phyloP scores from a whole-genome alignment of 75 land plant genomes.

The Selaginella tamariscina region DNA sequence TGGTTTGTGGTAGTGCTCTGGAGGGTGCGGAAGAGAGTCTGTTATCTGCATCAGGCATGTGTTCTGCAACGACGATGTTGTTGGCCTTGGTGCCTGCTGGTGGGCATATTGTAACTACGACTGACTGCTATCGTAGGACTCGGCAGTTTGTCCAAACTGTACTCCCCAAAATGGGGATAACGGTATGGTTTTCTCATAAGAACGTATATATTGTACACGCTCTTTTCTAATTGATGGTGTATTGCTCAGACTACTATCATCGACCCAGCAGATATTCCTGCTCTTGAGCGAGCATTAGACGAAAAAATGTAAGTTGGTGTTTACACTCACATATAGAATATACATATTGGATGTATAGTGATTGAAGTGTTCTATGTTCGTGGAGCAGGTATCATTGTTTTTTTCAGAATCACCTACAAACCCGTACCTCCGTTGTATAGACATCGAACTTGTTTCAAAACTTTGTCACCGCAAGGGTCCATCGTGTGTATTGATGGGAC shows the following conservation, averaged over 20 bases:
- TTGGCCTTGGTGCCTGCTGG: constrained; percentile 81
- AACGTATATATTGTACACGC: not conserved
- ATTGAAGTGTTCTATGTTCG: no score
- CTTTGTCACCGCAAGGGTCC: constrained; percentile 74
- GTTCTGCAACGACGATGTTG: constrained; percentile 71
- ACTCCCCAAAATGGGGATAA: constrained; percentile 88
- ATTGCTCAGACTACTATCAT: constrained; percentile 60
- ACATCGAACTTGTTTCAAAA: constrained; percentile 70
- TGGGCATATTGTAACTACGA: constrained; percentile 92
- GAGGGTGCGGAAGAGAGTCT: constrained; percentile 92
- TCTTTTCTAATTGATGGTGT: not conserved
- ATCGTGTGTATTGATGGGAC: constrained; percentile 93
- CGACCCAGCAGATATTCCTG: constrained; percentile 79
- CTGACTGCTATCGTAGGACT: constrained; percentile 94
- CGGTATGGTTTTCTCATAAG: constrained; percentile 29
- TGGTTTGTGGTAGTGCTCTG: constrained; percentile 55
- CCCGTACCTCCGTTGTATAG: constrained; percentile 90
- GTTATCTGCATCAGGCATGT: constrained; percentile 94
- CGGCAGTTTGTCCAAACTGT: constrained; percentile 79
- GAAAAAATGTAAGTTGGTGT: constrained; percentile 42
- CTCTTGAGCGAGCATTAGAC: constrained; percentile 52
- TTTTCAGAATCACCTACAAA: constrained; percentile 98
- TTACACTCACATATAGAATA: not conserved
- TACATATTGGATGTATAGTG: no score
- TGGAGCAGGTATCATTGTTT: constrained; percentile 92